Percentiles rank a stretch among this genome's conserved stretches.
phyloP scores from a whole-genome alignment of 1,284 basidiomycete species.

The Boletus hoseneyae region DNA sequence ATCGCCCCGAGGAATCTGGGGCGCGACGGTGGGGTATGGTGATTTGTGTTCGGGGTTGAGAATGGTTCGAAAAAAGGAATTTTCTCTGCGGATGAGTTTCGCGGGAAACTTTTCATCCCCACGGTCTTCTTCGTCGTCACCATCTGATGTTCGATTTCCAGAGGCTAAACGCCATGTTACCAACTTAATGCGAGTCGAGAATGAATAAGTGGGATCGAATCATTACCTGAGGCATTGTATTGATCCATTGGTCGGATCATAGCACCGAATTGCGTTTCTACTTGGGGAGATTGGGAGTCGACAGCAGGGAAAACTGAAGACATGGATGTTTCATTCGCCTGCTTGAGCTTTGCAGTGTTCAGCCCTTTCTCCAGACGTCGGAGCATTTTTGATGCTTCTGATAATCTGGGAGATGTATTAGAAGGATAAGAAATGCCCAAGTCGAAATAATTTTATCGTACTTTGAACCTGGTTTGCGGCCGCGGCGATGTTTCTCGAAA shows the following conservation, averaged over 20 bases:
- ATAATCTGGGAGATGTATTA: conserved; percentile 49
- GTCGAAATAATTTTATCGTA: conserved; percentile 33
- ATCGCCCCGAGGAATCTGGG: conserved; percentile 26
- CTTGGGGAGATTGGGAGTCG: conserved; percentile 35
- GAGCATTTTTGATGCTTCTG: conserved; percentile 83
- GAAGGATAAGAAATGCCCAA: conserved; percentile 8
- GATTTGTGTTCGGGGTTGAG: conserved; percentile 65
- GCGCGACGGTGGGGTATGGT: conserved; percentile 29
- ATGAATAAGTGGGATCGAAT: neutral
- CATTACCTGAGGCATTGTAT: conserved; percentile 39
- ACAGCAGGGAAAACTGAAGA: conserved; percentile 31
- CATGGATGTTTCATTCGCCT: conserved; percentile 32
- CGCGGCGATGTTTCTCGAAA: conserved; percentile 82
- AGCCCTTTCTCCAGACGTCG: conserved; percentile 79
- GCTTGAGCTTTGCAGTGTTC: conserved; percentile 69
- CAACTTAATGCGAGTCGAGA: conserved; percentile 16
- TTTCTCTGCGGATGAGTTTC: conserved; percentile 64
- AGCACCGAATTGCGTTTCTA: conserved; percentile 28
- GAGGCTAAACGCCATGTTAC: conserved; percentile 35
- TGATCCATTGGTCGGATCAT: conserved; percentile 35
- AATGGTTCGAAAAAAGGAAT: conserved; percentile 77
- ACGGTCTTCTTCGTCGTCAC: conserved; percentile 59
- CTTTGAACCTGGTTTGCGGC: conserved; percentile 87
- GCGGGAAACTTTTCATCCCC: conserved; percentile 65
- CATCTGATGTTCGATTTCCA: conserved; percentile 44